Percentiles rank a stretch among this genome's conserved stretches.
phyloP scores from a whole-genome alignment of 805 yeast genomes.

The Saccharomycopsis sp. region DNA sequence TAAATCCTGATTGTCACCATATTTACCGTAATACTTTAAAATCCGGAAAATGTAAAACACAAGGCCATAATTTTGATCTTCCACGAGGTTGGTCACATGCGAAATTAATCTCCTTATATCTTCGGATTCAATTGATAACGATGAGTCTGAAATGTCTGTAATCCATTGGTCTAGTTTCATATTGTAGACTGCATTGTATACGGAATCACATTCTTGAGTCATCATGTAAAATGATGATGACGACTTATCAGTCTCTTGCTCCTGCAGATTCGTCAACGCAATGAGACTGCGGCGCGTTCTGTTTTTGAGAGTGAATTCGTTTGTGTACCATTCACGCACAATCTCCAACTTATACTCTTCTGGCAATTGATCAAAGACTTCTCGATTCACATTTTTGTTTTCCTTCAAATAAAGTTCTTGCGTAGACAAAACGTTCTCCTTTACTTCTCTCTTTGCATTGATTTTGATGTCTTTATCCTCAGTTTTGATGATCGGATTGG shows the following conservation, averaged over 20 bases:
- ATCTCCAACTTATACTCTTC: conserved; percentile 10
- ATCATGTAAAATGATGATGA: background rate
- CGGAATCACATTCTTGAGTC: background rate
- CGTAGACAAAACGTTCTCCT: conserved; percentile 1
- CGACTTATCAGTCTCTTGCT: background rate
- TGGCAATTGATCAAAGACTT: conserved; percentile 13
- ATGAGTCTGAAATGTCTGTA: background rate
- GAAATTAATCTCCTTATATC: background rate
- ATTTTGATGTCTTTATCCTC: background rate
- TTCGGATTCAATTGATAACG: background rate
- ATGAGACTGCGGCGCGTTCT: background rate
- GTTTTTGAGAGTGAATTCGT: conserved; percentile 13
- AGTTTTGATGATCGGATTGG: background rate
- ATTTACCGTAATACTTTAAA: background rate
- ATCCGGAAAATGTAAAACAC: background rate
- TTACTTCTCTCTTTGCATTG: background rate
- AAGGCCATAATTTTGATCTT: conserved; percentile 1
- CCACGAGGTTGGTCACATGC: background rate
- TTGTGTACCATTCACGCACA: conserved; percentile 11
- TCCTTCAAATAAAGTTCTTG: conserved; percentile 15
- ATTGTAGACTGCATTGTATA: background rate
- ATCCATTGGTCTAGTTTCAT: conserved; percentile 2
- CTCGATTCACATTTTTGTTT: conserved; percentile 13
- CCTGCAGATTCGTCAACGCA: background rate
- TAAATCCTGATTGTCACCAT: background rate